A percentile compares a stretch with the other conserved stretches of the same genome.
Conservation (phyloP, 345 rosid genomes). For the Eucalyptus melliodora region DNA sequence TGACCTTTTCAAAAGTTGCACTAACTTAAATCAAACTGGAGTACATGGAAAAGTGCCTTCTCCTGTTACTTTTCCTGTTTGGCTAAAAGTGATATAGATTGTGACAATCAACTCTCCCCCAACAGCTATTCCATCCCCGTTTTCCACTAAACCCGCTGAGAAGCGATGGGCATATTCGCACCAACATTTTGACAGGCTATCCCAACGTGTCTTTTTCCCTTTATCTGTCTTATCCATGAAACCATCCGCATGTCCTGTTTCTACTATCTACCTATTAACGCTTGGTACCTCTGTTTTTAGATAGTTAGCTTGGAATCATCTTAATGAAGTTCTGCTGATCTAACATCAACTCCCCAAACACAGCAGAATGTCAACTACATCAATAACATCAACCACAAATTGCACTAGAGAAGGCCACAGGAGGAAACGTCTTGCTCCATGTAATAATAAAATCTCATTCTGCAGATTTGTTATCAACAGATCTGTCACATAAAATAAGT, state of each 20-base stretch:
- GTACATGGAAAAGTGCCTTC: not conserved
- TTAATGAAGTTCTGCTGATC: not conserved
- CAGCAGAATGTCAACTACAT: not conserved
- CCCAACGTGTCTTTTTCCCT: not conserved
- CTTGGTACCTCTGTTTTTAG: not conserved
- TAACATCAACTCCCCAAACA: not conserved
- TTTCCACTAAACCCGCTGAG: not conserved
- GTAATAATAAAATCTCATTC: not conserved
- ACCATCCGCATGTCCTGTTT: not conserved
- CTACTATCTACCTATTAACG: not conserved
- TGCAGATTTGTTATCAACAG: not conserved
- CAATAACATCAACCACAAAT: not conserved
- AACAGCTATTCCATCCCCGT: not conserved
- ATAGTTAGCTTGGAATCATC: not conserved
- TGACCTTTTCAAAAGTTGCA: not conserved
- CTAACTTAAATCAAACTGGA: not conserved
- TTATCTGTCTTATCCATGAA: not conserved
- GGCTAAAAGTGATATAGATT: not conserved
- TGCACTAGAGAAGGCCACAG: not conserved
- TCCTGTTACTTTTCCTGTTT: not conserved
- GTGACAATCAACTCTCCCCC: not conserved
- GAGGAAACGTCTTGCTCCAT: not conserved
- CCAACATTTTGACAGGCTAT: not conserved
- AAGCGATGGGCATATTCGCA: not conserved
- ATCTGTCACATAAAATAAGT: not conserved